Evolutionary conservation across 2,329 filamentous ascomycete species (phyloP).

Genomic region (Aspergillus fructus): DNA sequence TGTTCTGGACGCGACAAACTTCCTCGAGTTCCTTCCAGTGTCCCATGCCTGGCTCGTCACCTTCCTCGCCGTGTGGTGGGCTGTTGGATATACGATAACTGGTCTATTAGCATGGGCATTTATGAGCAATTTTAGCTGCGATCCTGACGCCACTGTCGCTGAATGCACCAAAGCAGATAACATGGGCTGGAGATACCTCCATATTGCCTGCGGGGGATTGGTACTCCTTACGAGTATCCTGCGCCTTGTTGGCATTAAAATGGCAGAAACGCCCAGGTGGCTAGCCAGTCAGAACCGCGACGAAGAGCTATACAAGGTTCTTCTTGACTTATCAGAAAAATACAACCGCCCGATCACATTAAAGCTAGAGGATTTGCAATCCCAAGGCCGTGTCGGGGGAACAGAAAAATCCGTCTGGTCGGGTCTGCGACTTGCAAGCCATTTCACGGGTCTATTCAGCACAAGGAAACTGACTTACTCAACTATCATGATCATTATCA

Average conservation of each 20-base stretch:
- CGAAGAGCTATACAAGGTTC: constrained; percentile 76
- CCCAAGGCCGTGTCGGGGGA: constrained; percentile 4
- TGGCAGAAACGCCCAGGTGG: constrained; percentile 85
- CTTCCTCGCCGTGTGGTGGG: constrained; percentile 78
- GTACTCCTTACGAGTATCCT: constrained; percentile 73
- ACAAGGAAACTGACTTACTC: not conserved
- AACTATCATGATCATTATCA: constrained; percentile 66
- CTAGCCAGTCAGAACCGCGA: constrained; percentile 69
- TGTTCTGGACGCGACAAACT: constrained; percentile 77
- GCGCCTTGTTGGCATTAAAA: constrained; percentile 74
- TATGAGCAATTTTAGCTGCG: constrained; percentile 64
- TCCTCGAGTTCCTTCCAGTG: constrained; percentile 77
- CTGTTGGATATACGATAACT: constrained; percentile 54
- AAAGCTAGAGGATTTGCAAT: not conserved
- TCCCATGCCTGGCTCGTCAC: constrained; percentile 69
- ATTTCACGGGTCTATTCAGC: constrained; percentile 33
- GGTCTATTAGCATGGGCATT: constrained; percentile 67
- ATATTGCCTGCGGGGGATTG: constrained; percentile 65
- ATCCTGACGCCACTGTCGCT: constrained; percentile 21
- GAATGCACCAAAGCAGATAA: constrained; percentile 52
- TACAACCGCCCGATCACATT: constrained; percentile 5
- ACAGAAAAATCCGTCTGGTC: constrained; percentile 10
- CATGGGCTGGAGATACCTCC: constrained; percentile 70
- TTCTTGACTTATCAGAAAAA: not conserved
- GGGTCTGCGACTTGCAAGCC: constrained; percentile 3